phyloP scores from a whole-genome alignment of 129 eudicot genomes.

The Chrysanthemum seticuspe region DNA sequence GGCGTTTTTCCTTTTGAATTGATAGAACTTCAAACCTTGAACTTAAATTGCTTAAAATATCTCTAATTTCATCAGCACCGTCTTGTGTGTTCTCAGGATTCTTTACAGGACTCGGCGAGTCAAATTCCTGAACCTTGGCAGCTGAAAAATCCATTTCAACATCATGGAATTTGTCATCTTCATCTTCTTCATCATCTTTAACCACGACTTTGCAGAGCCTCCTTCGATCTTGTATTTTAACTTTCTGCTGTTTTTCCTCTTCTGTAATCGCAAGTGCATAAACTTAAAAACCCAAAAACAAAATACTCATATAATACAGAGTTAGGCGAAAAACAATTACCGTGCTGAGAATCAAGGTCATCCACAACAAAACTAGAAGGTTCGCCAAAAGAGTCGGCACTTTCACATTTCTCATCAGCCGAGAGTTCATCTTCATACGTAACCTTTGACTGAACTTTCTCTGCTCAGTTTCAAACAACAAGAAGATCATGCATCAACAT shows the following conservation, averaged over 20 bases:
- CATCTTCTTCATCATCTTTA: conserved; percentile 32
- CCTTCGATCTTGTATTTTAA: conserved; percentile 71
- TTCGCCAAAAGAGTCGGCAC: conserved; percentile 16
- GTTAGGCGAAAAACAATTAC: conserved; percentile 15
- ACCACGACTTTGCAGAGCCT: conserved; percentile 77
- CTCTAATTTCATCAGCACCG: conserved; percentile 75
- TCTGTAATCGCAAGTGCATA: conserved; percentile 23
- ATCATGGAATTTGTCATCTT: conserved; percentile 13
- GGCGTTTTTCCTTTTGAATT: conserved; percentile 59
- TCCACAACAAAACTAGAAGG: conserved; percentile 17
- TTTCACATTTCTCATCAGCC: conserved; percentile 16
- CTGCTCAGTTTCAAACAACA: conserved; percentile 21
- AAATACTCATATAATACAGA: neutral
- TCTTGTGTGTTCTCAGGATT: conserved; percentile 22
- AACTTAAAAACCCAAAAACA: conserved; percentile 2
- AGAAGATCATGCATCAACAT: neutral
- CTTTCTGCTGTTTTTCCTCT: conserved; percentile 43
- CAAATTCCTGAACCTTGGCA: conserved; percentile 46
- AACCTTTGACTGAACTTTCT: neutral
- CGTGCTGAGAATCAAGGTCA: conserved; percentile 34
- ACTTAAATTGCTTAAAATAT: conserved; percentile 68
- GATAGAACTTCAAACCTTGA: conserved; percentile 70
- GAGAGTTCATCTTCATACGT: conserved; percentile 15
- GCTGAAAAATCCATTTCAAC: conserved; percentile 29
- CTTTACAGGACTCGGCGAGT: conserved; percentile 54